Base-by-base conservation (phyloP, 495 filamentous ascomycete species). In the Penicillium salamii region DNA sequence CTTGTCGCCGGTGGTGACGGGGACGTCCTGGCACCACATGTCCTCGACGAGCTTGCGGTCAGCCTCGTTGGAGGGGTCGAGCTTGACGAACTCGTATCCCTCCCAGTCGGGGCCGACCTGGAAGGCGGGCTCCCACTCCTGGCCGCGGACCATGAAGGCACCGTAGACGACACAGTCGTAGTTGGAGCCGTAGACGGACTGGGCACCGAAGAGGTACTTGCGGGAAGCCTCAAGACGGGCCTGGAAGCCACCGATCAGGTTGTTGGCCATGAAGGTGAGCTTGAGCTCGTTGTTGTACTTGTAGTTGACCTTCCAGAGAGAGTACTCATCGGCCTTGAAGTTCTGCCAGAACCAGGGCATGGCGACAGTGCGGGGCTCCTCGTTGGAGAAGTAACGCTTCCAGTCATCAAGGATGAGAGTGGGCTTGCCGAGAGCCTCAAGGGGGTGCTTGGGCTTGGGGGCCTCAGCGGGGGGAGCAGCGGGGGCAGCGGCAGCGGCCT, bases 261-360 rank as follows among this genome's bases (percentile, higher is more conserved):
- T 98, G 78, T 84, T 88, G 53, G 89, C 87, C 93, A 98, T 98
- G 86, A 98, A 98, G 66, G 87, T 88, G 65, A 90, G 77, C 61
- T 90, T 96, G 59, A 98, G 83, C 83, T 98, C 93, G 43, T 95
- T 84, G 74, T 96, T 92, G 81, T 97, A 97, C 80, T 95, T 96
- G 83, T 96, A 99, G 70, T 87, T 84, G 51, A 88, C 77, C 65
- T 78, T 82, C 90, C 90, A 99, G 60, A 99, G 72, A 31, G 90
- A 95, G 81, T 93, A 97, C 74, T 97, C 95, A 46, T 89, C 86
- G 63, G 91, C 80, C 52, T 91, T 91, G 73, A 81, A 82, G 65
- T 95, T 86, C 78, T 96, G 82, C 91, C 91, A 99, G 83, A 99
- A 97, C 89, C 91, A 99, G 65, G 92, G 91, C 57, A 97, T 72